These are phyloP conservation scores for Amniculicola lignicola DNA, from an alignment of 495 filamentous ascomycete genomes.

Conservation along the genomic window DNA sequence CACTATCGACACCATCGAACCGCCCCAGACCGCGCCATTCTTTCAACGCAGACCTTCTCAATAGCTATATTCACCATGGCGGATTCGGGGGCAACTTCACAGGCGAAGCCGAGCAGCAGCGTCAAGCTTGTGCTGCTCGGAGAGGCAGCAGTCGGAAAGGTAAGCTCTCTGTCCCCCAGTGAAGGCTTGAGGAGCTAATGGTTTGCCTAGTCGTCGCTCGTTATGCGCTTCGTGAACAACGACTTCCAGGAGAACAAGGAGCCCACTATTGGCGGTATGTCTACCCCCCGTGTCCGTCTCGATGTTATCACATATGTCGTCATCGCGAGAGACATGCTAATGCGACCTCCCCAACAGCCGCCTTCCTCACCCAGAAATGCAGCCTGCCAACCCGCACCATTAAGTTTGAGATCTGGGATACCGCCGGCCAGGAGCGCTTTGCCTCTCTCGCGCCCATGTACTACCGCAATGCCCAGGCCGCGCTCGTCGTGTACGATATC, in stretches of 20 bases:
- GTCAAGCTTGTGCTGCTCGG: constrained; percentile 97
- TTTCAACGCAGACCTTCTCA: too few species aligned
- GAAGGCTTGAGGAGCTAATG: not conserved
- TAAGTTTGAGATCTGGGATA: constrained; percentile 99
- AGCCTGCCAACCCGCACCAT: constrained; percentile 92
- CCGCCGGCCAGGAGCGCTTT: constrained; percentile 96
- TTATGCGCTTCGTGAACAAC: constrained; percentile 98
- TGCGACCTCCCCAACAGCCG: constrained; percentile 62
- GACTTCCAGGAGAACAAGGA: constrained; percentile 99
- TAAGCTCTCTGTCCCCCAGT: constrained; percentile 43
- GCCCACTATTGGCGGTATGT: constrained; percentile 94
- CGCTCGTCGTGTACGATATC: constrained; percentile 98
- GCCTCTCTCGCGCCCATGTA: constrained; percentile 98
- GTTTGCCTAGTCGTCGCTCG: constrained; percentile 76
- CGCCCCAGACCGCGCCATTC: too few species aligned
- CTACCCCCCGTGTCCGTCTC: too few species aligned
- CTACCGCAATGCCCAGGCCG: constrained; percentile 97
- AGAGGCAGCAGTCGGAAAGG: constrained; percentile 97
- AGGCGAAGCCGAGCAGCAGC: constrained; percentile 94
- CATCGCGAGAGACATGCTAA: too few species aligned
- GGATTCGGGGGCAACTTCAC: constrained; percentile 50
- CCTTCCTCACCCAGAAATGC: constrained; percentile 98
- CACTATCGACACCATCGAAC: too few species aligned
- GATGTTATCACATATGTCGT: too few species aligned
- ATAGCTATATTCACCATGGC: constrained; percentile 42